These are phyloP conservation scores for Aspergillus carlsbadensis DNA, from an alignment of 495 filamentous ascomycete genomes.

Conservation along the genomic window DNA sequence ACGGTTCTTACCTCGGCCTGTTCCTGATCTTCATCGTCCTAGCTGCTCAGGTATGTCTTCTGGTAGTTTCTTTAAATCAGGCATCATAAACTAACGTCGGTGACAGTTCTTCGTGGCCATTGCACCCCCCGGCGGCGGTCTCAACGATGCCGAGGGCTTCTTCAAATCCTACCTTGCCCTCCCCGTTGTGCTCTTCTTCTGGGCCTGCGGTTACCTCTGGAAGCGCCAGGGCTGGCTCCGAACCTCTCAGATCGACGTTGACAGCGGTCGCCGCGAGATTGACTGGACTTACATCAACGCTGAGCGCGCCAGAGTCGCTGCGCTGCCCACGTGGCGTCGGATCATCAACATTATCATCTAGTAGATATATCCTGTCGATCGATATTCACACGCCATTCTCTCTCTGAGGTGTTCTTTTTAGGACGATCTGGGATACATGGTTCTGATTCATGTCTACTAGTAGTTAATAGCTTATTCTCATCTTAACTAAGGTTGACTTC, in stretches of 20 bases:
- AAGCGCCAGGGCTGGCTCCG: conserved; percentile 58
- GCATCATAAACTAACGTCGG: conserved; percentile 1
- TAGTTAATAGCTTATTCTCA: no score
- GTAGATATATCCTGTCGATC: background rate
- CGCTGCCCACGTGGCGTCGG: conserved; percentile 52
- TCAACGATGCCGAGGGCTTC: conserved; percentile 51
- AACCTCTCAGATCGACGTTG: conserved; percentile 59
- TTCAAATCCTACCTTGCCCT: conserved; percentile 65
- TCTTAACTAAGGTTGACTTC: no score
- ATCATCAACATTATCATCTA: conserved; percentile 47
- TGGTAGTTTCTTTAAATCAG: background rate
- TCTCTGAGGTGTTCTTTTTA: no score
- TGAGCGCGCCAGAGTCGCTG: conserved; percentile 28
- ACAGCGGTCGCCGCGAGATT: conserved; percentile 58
- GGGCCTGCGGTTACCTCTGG: conserved; percentile 55
- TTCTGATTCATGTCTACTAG: no score
- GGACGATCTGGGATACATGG: no score
- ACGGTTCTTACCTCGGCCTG: conserved; percentile 66
- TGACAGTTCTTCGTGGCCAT: conserved; percentile 46
- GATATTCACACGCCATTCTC: no score
- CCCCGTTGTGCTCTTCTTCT: conserved; percentile 49
- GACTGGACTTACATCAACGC: conserved; percentile 54
- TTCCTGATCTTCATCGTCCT: conserved; percentile 59
- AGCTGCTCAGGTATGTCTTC: conserved; percentile 43
- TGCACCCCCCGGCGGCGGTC: conserved; percentile 25